Evolutionary conservation across 2,329 filamentous ascomycete genomes (phyloP).

Genomic region (Kalmusia sp.): DNA sequence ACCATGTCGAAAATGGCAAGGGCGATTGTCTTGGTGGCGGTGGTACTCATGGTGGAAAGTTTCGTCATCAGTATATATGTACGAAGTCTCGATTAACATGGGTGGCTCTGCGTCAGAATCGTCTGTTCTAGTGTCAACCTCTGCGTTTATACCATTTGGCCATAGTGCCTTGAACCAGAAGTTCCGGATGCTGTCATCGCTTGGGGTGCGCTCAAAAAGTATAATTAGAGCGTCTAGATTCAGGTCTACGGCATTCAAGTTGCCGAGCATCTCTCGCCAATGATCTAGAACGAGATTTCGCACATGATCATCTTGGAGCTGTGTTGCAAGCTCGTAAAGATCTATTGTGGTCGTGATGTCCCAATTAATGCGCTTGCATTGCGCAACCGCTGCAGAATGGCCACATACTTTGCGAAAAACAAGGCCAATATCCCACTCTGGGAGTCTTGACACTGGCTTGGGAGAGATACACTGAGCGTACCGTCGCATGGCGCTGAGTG

Average conservation of each 20-base stretch:
- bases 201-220: neutral
- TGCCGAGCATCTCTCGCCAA: neutral
- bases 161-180: too few relatives aligned
- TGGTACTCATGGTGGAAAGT: too few relatives aligned
- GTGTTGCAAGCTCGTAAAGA: neutral
- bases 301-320: constrained; percentile 1
- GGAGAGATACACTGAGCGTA: neutral
- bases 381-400: neutral
- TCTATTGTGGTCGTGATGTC: neutral
- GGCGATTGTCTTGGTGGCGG: too few relatives aligned
- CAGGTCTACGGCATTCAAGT: too few relatives aligned
- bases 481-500: neutral
- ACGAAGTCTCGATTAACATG: too few relatives aligned
- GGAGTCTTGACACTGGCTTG: neutral
- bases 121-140: too few relatives aligned
- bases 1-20: too few relatives aligned
- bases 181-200: too few relatives aligned
- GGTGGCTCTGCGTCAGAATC: too few relatives aligned
- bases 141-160: too few relatives aligned
- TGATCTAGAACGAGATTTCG: neutral
- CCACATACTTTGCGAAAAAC: neutral
- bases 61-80: too few relatives aligned
- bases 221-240: neutral
- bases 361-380: neutral
- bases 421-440: neutral